Conservation (phyloP, 345 rosid species). For the Sonneratia alba region DNA sequence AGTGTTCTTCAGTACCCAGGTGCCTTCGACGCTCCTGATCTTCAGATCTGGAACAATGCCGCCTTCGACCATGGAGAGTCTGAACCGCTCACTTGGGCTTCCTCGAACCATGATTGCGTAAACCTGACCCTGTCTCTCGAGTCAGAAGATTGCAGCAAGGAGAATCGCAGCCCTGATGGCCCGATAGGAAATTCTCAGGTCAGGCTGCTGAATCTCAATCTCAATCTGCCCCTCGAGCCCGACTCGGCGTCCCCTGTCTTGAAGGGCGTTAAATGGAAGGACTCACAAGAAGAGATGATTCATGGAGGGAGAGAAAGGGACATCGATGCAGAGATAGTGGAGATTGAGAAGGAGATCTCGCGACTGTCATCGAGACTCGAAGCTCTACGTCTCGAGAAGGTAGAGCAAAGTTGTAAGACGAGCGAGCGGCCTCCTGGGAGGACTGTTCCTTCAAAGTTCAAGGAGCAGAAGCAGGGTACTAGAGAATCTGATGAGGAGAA, state of each 20-base stretch:
- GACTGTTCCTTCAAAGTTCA: conserved; percentile 63
- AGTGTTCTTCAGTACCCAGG: conserved; percentile 42
- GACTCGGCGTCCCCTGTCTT: conserved; percentile 19
- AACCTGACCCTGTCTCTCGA: conserved; percentile 42
- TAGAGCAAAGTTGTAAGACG: conserved; percentile 33
- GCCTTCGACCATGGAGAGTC: conserved; percentile 68
- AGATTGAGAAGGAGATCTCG: conserved; percentile 64
- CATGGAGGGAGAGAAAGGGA: conserved; percentile 28
- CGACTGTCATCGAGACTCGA: conserved; percentile 60
- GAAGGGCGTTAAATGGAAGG: conserved; percentile 9
- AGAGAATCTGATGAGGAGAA: conserved; percentile 14
- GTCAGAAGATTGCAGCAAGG: conserved; percentile 48
- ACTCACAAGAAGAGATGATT: conserved; percentile 12
- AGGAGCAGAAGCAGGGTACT: conserved; percentile 51
- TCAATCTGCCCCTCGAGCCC: conserved; percentile 26
- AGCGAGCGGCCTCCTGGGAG: conserved; percentile 38
- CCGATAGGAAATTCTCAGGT: conserved; percentile 16
- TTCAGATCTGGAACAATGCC: conserved; percentile 90
- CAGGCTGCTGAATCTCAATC: conserved; percentile 13
- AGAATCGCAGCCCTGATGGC: conserved; percentile 31
- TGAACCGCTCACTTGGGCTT: conserved; percentile 13
- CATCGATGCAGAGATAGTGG: conserved; percentile 75
- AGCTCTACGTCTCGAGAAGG: conserved; percentile 63
- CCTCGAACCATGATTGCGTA: conserved; percentile 15
- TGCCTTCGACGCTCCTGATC: conserved; percentile 31